Evolutionary conservation across 176 grass and related monocot genomes (phyloP).

Genomic region (Oryza glumipatula): DNA sequence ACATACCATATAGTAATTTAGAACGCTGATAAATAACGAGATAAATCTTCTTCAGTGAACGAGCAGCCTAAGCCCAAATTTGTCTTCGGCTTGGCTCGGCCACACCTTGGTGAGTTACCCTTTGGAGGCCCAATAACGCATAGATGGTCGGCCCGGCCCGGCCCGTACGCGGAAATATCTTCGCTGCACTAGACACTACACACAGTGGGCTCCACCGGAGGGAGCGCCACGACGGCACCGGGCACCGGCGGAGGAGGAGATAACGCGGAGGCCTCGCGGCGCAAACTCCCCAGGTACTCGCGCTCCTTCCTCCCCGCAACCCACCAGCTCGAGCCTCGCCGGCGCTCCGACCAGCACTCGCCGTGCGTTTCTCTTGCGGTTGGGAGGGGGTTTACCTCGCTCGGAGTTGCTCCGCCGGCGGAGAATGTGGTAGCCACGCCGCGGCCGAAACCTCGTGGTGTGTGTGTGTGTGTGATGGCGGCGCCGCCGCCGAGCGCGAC

Average conservation of each 20-base stretch:
- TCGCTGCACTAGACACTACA: not conserved
- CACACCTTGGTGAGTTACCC: too few species aligned
- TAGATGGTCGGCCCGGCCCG: too few species aligned
- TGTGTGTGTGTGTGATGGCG: slow-evolving; percentile 36
- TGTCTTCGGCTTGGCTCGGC: too few species aligned
- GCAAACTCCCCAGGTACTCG: not conserved
- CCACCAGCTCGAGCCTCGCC: not conserved
- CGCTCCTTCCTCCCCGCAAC: not conserved
- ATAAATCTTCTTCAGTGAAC: too few species aligned
- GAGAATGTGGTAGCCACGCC: slow-evolving; percentile 31
- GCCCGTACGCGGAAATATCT: not conserved
- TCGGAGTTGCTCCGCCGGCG: not conserved
- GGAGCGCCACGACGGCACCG: not conserved
- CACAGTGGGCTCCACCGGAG: too few species aligned
- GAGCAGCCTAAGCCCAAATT: too few species aligned
- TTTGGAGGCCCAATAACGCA: too few species aligned
- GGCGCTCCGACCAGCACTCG: not conserved
- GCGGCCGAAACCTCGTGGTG: not conserved
- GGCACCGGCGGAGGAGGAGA: not conserved
- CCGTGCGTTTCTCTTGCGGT: not conserved
- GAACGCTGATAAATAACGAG: too few species aligned
- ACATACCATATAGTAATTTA: too few species aligned
- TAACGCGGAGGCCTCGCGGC: not conserved
- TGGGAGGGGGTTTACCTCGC: not conserved
- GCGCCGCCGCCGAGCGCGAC: slow-evolving; percentile 49